Evolutionary conservation across 495 filamentous ascomycete species (phyloP).

Genomic region (Xylaria bambusicola): DNA sequence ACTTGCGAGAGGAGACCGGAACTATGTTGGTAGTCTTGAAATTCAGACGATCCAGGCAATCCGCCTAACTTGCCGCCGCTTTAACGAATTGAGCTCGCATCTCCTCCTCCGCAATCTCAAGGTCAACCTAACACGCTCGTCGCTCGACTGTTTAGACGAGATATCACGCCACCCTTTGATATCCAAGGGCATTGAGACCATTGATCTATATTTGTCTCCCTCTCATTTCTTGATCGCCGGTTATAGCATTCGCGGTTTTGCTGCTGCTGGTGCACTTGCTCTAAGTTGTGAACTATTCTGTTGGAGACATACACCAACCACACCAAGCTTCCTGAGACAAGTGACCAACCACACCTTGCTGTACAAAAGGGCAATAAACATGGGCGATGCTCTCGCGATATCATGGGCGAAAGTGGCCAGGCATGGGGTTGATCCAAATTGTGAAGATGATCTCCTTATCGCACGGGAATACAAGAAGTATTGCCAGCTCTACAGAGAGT

Average conservation of each 20-base stretch:
- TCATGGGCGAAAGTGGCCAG: background rate
- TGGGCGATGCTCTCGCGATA: background rate
- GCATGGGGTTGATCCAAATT: background rate
- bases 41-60: background rate
- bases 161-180: constrained; percentile 4
- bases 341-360: background rate
- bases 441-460: background rate
- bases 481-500: background rate
- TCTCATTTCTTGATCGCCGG: background rate
- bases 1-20: no score
- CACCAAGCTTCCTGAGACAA: no score
- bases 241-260: background rate
- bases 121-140: background rate
- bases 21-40: no score
- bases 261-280: no score
- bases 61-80: constrained; percentile 1
- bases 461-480: background rate
- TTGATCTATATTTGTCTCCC: background rate
- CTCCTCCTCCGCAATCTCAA: background rate
- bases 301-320: no score
- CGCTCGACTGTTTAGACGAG: background rate
- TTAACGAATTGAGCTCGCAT: background rate
- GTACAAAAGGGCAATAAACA: background rate
- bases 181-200: background rate
- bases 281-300: no score